Percentiles rank a stretch among this genome's conserved stretches.
Evolutionary conservation across 1,284 basidiomycete species (phyloP).

Genomic region (Cutaneotrichosporon spelunceum): DNA sequence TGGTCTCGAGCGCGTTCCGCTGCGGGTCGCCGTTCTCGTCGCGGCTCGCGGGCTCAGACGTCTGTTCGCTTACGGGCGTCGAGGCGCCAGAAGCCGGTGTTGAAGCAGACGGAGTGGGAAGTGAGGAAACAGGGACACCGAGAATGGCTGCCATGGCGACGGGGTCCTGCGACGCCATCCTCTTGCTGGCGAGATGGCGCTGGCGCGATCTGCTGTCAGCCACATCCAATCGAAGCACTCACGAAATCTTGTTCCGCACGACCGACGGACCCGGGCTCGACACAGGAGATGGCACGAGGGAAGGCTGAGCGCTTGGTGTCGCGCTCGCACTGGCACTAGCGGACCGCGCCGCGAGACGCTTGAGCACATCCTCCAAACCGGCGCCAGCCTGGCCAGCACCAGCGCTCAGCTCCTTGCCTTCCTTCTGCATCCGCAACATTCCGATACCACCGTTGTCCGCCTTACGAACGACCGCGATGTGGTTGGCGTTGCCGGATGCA

Average conservation of each 20-base stretch:
- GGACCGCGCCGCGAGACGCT: constrained; percentile 34
- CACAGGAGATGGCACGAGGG: constrained; percentile 16
- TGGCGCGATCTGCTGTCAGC: constrained; percentile 42
- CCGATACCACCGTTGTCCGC: constrained; percentile 52
- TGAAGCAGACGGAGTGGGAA: constrained; percentile 29
- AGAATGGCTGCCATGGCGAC: constrained; percentile 52
- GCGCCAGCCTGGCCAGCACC: constrained; percentile 49
- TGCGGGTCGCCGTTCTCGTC: constrained; percentile 3
- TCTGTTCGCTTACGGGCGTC: constrained; percentile 23
- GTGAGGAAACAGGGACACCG: constrained; percentile 44
- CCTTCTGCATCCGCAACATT: constrained; percentile 46
- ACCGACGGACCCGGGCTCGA: constrained; percentile 31
- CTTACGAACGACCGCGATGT: constrained; percentile 51
- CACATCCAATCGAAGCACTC: constrained; percentile 24
- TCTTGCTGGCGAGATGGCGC: constrained; percentile 46
- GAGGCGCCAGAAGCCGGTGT: constrained; percentile 20
- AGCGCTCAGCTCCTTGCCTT: constrained; percentile 44
- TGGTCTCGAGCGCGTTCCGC: constrained; percentile 33
- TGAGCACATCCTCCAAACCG: constrained; percentile 49
- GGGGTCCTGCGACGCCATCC: constrained; percentile 45
- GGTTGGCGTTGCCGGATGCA: constrained; percentile 45
- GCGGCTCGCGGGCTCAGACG: constrained; percentile 16
- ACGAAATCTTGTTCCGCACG: constrained; percentile 46
- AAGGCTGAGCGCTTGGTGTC: constrained; percentile 23
- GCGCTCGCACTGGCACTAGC: constrained; percentile 18